Evolutionary conservation across 2,329 filamentous ascomycete genomes (phyloP).

Genomic region (Penicillium sp.): DNA sequence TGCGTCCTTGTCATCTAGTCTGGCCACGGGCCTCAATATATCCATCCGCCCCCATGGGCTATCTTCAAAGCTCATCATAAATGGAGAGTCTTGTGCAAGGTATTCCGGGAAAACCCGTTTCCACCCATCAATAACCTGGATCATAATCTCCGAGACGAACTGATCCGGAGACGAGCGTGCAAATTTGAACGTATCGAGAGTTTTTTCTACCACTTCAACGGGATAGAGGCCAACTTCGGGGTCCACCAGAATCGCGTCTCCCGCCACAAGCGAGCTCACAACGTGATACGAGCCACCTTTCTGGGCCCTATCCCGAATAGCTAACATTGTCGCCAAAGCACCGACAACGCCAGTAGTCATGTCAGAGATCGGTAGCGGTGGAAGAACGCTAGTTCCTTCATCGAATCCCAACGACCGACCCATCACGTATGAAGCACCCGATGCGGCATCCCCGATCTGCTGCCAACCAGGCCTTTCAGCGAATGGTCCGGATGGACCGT

Average conservation of each 20-base stretch:
- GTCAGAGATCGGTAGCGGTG: conserved; percentile 25
- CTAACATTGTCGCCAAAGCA: conserved; percentile 16
- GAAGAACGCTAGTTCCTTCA: conserved; percentile 20
- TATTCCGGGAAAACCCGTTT: conserved; percentile 16
- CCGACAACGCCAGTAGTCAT: conserved; percentile 25
- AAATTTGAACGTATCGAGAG: conserved; percentile 12
- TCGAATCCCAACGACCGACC: conserved; percentile 34
- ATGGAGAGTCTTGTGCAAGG: conserved; percentile 16
- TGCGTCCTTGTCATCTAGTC: conserved; percentile 13
- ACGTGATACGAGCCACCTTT: conserved; percentile 24
- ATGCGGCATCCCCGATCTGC: conserved; percentile 51
- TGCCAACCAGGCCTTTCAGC: conserved; percentile 52
- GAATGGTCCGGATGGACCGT: conserved; percentile 51
- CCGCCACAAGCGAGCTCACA: conserved; percentile 31
- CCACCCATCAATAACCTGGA: conserved; percentile 16
- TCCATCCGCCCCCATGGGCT: conserved; percentile 15
- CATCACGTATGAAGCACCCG: conserved; percentile 40
- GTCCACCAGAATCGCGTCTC: conserved; percentile 33
- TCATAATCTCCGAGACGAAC: conserved; percentile 17
- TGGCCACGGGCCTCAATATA: conserved; percentile 15
- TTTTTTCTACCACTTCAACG: conserved; percentile 3
- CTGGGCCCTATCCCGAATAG: conserved; percentile 16
- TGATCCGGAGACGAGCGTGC: conserved; percentile 16
- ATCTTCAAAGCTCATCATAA: conserved; percentile 18
- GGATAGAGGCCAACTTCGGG: conserved; percentile 37